These are phyloP conservation scores for Fraxinus pennsylvanica DNA, from an alignment of 257 asterid genomes.

Conservation along the genomic window DNA sequence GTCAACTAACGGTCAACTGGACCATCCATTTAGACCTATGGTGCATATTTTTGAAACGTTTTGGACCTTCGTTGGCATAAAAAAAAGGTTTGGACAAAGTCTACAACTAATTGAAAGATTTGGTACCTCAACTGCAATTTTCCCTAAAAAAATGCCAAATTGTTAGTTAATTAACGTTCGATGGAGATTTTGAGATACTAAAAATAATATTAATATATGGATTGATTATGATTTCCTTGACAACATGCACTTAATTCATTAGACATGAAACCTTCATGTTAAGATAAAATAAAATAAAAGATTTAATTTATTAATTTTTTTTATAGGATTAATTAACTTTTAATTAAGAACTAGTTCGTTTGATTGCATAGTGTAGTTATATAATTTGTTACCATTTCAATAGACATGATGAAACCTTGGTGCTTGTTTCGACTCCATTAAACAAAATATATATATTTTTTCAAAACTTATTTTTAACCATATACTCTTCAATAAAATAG, in stretches of 20 bases:
- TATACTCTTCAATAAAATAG: too few species aligned
- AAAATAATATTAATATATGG: background rate
- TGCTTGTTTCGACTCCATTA: too few species aligned
- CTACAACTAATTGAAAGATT: too few species aligned
- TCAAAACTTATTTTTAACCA: too few species aligned
- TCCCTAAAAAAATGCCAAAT: background rate
- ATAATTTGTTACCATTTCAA: background rate
- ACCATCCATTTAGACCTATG: too few species aligned
- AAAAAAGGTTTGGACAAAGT: too few species aligned
- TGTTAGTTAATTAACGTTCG: slow-evolving; percentile 1
- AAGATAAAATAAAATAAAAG: background rate
- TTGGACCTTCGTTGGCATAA: too few species aligned
- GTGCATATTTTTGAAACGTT: too few species aligned
- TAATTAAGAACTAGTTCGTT: background rate
- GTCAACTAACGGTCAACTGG: too few species aligned
- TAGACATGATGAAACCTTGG: too few species aligned
- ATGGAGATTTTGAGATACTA: background rate
- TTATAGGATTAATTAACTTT: background rate
- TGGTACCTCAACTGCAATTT: too few species aligned
- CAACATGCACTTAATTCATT: background rate
- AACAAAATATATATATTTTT: too few species aligned
- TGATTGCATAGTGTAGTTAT: background rate
- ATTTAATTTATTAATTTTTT: background rate
- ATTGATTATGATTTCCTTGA: background rate
- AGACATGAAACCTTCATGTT: background rate